Evolutionary conservation across 2,329 filamentous ascomycete genomes (phyloP), one percentile per base, ranked within the genome.

Genomic region (Cladophialophora yegresii): DNA sequence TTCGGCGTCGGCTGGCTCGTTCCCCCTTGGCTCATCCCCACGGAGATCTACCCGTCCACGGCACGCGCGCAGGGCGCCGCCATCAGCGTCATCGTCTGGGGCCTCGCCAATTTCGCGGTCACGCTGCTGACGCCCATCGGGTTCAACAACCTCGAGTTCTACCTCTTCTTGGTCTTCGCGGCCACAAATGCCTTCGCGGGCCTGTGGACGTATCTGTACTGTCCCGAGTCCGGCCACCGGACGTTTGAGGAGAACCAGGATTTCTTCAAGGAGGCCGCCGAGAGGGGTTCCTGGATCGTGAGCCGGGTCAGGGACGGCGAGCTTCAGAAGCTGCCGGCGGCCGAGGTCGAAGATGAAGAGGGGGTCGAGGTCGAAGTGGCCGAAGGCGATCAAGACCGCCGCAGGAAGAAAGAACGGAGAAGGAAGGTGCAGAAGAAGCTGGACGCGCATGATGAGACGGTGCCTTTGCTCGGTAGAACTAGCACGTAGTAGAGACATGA

Each of bases 211-310:
- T 86, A 79, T 69, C 65, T 71, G 26, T 80, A 77, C 64, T 75
- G 74, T 30, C 85, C 84, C 0, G 85, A 87, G 72, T 84, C 79
- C 13, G 85, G 85, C 0, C 83, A 84, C 0, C 72, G 85, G 28
- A 83, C 80, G 55, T 87, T 87, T 66, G 84, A 86, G 66, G 84
- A 86, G 69, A 87, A 87, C 66, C 82, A 85, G 71, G 76, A 80
- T 59, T 87, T 86, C 74, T 87, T 87, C 70, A 76, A 78, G 58
- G 79, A 81, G 63, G 84, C 85, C 2, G 76, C 75, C 51, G 77
- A 84, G 53, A 77, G 78, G 1, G 78, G 78, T 3, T 82, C 76
- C 3, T 88, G 85, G 85, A 74, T 77, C 30, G 85, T 87, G 1
- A 72, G 70, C 26, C 82, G 80, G 65, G 81, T 87, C 6, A 76